Base-by-base conservation (phyloP, 306 rosid species). In the Spatholobus suberectus region DNA sequence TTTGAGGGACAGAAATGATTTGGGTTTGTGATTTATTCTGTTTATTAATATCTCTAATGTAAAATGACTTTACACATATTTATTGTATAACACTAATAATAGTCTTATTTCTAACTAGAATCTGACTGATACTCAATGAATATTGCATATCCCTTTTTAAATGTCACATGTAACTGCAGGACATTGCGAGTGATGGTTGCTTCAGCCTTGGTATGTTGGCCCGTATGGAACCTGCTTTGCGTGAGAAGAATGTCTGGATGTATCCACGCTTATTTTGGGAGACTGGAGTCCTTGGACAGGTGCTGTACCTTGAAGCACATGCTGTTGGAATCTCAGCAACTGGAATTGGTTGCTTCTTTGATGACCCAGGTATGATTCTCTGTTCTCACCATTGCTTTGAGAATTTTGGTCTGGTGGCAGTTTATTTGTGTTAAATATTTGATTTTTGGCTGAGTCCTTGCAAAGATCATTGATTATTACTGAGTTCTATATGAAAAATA, bases 261-360 rank as follows among this genome's bases (percentile, higher is more conserved):
- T 96, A 96, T 89, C 98, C 98, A 84, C 93, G 96, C 32, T 86
- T 96, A 72, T 96, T 96, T 88, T 96, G 99, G 99, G 99, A 96
- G 89, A 96, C 97, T 59, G 99, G 99, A 72, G 96, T 94, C 80
- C 93, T 93, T 26, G 98, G 99, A 81, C 98, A 96, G 87, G 97
- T 96, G 80, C 73, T 96, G 89, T 96, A 96, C 85, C 93, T 96
- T 37, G 99, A 96, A 86, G 90, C 99, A 14, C 97, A 96, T 85
- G 98, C 98, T 27, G 40, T 90, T 73, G 97, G 94, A 73, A 83
- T 96, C 87, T 93, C 99, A 54, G 99, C 99, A 52, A 96, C 99
- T 20, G 99, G 99, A 88, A 96, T 96, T 77, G 98, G 99, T 77
- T 96, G 99, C 89, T 96, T 89, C 90, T 93, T 96, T 76, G 99